Evolutionary conservation across 192 early-diverging fungal species (phyloP).

Genomic region (Entomortierella chlamydospora): DNA sequence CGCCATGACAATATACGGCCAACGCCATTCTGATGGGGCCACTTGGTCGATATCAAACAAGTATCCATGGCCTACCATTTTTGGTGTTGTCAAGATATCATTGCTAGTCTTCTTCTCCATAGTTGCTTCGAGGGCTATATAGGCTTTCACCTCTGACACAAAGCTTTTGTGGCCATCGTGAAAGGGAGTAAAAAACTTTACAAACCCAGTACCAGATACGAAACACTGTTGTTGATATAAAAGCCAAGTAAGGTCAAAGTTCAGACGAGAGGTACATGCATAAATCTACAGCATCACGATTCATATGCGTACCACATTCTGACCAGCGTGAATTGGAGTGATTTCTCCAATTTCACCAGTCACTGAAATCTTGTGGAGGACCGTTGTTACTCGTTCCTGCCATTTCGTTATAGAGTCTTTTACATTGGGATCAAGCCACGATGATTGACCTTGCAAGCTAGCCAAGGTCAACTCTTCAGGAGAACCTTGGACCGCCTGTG

Average conservation of each 20-base stretch:
- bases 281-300: background rate
- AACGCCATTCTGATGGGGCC: slow-evolving; percentile 21
- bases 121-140: slow-evolving; percentile 2
- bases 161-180: slow-evolving; percentile 31
- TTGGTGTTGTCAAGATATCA: slow-evolving; percentile 11
- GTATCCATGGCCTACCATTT: slow-evolving; percentile 44
- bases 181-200: slow-evolving; percentile 55
- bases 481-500: background rate
- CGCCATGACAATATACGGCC: slow-evolving; percentile 51
- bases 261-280: no score
- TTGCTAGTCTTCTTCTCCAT: background rate
- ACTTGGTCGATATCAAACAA: slow-evolving; percentile 4
- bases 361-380: background rate
- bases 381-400: slow-evolving; percentile 3
- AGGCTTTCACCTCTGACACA: slow-evolving; percentile 20
- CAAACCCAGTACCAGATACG: slow-evolving; percentile 10
- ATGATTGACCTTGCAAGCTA: background rate
- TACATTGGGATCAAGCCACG: slow-evolving; percentile 11
- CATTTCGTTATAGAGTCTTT: background rate
- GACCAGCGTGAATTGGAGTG: background rate
- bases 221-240: no score
- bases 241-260: no score
- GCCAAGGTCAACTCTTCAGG: slow-evolving; percentile 10
- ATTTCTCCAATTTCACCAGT: background rate
- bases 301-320: slow-evolving; percentile 34